A percentile compares a stretch with the other conserved stretches of the same genome.
phyloP scores from a whole-genome alignment of 495 filamentous ascomycete genomes.

The Articulospora tetracladia region DNA sequence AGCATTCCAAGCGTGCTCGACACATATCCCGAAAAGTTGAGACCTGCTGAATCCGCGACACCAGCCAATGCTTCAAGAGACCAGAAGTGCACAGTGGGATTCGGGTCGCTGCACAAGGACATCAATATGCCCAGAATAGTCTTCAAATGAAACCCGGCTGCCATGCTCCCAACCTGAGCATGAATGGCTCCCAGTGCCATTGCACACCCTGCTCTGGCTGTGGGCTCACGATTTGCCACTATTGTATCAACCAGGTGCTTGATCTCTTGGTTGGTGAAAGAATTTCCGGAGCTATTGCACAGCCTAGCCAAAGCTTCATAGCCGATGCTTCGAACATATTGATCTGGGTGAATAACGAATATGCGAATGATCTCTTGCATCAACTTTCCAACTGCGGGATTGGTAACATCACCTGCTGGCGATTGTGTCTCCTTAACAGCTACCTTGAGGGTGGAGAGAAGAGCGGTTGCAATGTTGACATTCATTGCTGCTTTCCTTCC shows the following conservation, averaged over 20 bases:
- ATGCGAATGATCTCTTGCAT: conserved; percentile 79
- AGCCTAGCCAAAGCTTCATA: conserved; percentile 86
- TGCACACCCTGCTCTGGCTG: conserved; percentile 88
- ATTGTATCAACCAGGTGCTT: conserved; percentile 92
- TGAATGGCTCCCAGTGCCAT: conserved; percentile 92
- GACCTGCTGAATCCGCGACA: conserved; percentile 87
- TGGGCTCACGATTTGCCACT: conserved; percentile 87
- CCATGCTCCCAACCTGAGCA: conserved; percentile 95
- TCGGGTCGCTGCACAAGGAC: conserved; percentile 94
- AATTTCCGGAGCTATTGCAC: conserved; percentile 83
- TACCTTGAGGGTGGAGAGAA: conserved; percentile 78
- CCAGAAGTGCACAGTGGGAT: conserved; percentile 94
- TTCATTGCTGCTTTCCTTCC: conserved; percentile 85
- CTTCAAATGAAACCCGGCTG: conserved; percentile 94
- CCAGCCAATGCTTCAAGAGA: conserved; percentile 83
- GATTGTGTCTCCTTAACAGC: conserved; percentile 74
- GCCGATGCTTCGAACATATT: conserved; percentile 79
- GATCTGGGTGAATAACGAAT: conserved; percentile 77
- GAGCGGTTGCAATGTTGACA: conserved; percentile 81
- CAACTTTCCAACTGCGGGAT: conserved; percentile 75
- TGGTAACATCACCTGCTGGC: conserved; percentile 68
- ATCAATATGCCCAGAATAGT: conserved; percentile 92
- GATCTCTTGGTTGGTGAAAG: conserved; percentile 83
- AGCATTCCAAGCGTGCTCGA: conserved; percentile 89
- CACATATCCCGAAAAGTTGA: conserved; percentile 87